Evolutionary conservation across 108 stramenopile species (phyloP), one percentile per base, ranked within the genome.

Genomic region (Aurantiochytrium sp.): DNA sequence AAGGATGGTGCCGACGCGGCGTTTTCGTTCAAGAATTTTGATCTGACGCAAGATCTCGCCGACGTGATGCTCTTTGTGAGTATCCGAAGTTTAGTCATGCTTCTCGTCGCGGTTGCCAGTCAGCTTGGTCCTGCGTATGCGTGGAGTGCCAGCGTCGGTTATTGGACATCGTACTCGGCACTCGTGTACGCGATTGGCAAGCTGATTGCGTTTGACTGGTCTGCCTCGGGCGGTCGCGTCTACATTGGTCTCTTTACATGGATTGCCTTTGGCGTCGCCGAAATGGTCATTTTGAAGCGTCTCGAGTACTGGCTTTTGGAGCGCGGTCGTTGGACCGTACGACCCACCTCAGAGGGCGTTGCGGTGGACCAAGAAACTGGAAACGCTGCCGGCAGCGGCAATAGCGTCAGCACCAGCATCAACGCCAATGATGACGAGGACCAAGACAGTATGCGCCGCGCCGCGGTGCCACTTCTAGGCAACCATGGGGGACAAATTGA

Each of bases 121-220:
- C 49, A 25, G 49, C n/a, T 53, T 6, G 49, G 51, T 12, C 45
- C 45, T 6, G 28, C 12, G 23, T 53, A 47, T 23, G 45, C 76
- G 18, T 53, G 49, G 76, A 28, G 43, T 2, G 76, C 51, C 43
- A n/a, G 49, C 45, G 76, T 83, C n/a, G 76, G 49, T 14, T 83
- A 83, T 4, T 83, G 76, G 76, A 35, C 23, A 16, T 47, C 51
- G n/a, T 83, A 53, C 51, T 47, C 76, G 44, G 76, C 51, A 16
- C 51, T 83, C 49, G 76, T 83, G 45, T 83, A 83, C 76, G 51
- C 51, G 19, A 53, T 83, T 83, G 76, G 76, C 19, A 83, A 83
- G 51, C 5, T 83, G 19, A 83, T 83, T 35, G 76, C 76, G 4
- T 83, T 83, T 45, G 76, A 83, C 51, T 83, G 76, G 76, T 47